Conservation (phyloP, 768 basidiomycete species). For the Cystofilobasidium macerans region DNA sequence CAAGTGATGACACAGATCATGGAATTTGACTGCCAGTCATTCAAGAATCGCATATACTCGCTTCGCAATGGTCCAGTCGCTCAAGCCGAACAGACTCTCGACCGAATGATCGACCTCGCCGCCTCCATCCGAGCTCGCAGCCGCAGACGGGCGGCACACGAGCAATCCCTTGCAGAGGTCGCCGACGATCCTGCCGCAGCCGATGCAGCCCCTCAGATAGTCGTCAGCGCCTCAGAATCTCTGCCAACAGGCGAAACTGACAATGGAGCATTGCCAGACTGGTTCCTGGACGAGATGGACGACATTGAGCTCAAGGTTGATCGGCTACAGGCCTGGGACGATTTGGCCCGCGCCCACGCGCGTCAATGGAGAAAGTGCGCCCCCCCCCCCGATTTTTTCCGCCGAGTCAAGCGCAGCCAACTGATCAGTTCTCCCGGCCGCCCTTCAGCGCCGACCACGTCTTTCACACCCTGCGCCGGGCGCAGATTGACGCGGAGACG, state of each 20-base stretch:
- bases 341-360: background rate
- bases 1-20: conserved; percentile 24
- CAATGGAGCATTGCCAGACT: conserved; percentile 16
- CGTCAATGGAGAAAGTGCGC: conserved; percentile 23
- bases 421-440: background rate
- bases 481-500: background rate
- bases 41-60: conserved; percentile 11
- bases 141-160: conserved; percentile 1
- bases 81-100: background rate
- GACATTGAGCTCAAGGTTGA: conserved; percentile 8
- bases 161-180: background rate
- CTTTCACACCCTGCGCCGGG: conserved; percentile 16
- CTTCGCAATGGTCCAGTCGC: conserved; percentile 7
- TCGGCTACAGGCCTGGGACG: background rate
- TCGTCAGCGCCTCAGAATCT: background rate
- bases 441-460: conserved; percentile 13
- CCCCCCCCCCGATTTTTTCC: background rate
- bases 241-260: background rate
- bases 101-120: conserved; percentile 24
- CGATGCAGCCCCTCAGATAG: background rate
- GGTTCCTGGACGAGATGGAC: conserved; percentile 26
- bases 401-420: background rate
- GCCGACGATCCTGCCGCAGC: background rate
- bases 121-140: conserved; percentile 9
- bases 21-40: conserved; percentile 24